phyloP scores from a whole-genome alignment of 805 yeast species.

The Ogataea methanolica region DNA sequence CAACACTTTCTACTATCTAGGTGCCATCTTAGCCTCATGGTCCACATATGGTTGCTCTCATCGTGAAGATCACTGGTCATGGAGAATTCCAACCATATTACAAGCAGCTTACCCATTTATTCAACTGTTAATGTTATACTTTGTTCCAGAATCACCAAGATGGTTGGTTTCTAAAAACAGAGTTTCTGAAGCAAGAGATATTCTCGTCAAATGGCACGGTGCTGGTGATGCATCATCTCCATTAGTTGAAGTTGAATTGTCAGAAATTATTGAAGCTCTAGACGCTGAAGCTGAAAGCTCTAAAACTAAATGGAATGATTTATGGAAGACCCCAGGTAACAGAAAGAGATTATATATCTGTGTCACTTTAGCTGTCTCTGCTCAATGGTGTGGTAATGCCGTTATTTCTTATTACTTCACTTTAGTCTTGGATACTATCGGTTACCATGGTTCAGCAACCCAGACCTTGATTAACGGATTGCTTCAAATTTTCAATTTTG shows the following conservation, averaged over 20 bases:
- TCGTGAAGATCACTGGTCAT: conserved; percentile 33
- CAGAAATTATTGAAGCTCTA: conserved; percentile 28
- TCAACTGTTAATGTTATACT: conserved; percentile 32
- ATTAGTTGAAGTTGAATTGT: conserved; percentile 32
- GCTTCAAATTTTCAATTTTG: conserved; percentile 42
- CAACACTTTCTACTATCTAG: conserved; percentile 44
- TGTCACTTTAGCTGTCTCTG: conserved; percentile 25
- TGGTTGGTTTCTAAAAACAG: conserved; percentile 34
- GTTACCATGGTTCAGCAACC: conserved; percentile 38
- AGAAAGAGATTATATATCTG: conserved; percentile 33
- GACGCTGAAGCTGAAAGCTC: conserved; percentile 32
- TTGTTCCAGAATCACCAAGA: conserved; percentile 44
- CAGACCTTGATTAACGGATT: conserved; percentile 49
- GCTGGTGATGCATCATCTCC: conserved; percentile 30
- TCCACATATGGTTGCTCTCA: conserved; percentile 37
- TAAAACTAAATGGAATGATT: conserved; percentile 30
- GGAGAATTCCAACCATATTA: conserved; percentile 52
- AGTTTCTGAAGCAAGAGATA: conserved; percentile 29
- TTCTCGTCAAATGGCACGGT: conserved; percentile 8
- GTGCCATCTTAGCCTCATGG: conserved; percentile 45
- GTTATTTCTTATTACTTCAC: conserved; percentile 40
- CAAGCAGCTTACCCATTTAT: conserved; percentile 45
- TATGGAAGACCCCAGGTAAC: conserved; percentile 29
- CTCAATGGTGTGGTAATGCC: conserved; percentile 43
- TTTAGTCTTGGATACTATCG: conserved; percentile 45